phyloP scores from a whole-genome alignment of 2,329 filamentous ascomycete genomes.

The Juglanconis sp. region DNA sequence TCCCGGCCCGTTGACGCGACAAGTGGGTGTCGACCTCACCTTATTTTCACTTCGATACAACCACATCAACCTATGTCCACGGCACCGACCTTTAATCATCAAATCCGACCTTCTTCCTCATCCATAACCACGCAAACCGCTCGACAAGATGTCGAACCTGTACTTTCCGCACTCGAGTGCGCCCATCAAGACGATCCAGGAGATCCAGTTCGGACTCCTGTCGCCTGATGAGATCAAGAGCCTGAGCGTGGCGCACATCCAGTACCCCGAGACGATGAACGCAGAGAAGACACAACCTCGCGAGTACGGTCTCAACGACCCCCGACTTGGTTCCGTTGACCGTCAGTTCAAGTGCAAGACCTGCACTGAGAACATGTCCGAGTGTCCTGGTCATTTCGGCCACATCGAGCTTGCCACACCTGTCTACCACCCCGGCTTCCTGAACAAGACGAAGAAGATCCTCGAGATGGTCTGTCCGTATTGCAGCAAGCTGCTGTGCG shows the following conservation, averaged over 20 bases:
- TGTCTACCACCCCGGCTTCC: slow-evolving; percentile 91
- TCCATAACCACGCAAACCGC: slow-evolving; percentile 27
- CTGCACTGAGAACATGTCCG: slow-evolving; percentile 90
- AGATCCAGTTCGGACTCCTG: slow-evolving; percentile 98
- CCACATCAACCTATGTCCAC: slow-evolving; percentile 1
- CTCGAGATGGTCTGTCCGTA: slow-evolving; percentile 98
- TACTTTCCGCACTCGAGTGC: slow-evolving; percentile 88
- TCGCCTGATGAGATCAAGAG: slow-evolving; percentile 98
- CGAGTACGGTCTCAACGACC: slow-evolving; percentile 89
- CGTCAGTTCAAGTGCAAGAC: slow-evolving; percentile 94
- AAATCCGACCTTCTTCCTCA: neutral
- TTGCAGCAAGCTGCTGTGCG: slow-evolving; percentile 94
- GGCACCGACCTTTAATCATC: slow-evolving; percentile 14
- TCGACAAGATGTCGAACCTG: slow-evolving; percentile 80
- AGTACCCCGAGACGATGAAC: slow-evolving; percentile 99
- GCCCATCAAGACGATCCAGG: slow-evolving; percentile 95
- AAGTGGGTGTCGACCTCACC: neutral
- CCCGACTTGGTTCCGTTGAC: slow-evolving; percentile 93
- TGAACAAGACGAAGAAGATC: slow-evolving; percentile 99
- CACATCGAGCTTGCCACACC: slow-evolving; percentile 97
- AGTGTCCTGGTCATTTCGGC: slow-evolving; percentile 96
- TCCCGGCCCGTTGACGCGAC: neutral
- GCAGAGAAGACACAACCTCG: slow-evolving; percentile 89
- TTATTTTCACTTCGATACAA: slow-evolving; percentile 6
- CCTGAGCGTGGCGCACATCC: slow-evolving; percentile 94